These are phyloP conservation scores for Pythium sukuiense DNA, from an alignment of 352 stramenopile species.

Conservation along the genomic window DNA sequence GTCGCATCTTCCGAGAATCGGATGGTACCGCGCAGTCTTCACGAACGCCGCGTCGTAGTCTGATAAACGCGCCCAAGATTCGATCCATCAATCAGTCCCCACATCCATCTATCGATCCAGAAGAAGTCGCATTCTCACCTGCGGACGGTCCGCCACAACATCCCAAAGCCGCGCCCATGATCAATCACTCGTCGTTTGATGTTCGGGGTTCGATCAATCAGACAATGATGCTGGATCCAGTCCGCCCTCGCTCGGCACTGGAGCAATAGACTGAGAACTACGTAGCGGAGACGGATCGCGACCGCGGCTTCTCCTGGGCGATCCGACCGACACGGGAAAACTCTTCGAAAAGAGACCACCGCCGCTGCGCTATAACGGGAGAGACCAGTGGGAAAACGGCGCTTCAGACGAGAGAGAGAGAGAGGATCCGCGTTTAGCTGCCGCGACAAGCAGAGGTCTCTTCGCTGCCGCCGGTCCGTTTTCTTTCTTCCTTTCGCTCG, in stretches of 20 bases:
- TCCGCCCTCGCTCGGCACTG: neutral
- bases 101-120: neutral
- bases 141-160: slow-evolving; percentile 40
- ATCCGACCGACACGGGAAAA: neutral
- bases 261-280: neutral
- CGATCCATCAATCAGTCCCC: slow-evolving; percentile 5
- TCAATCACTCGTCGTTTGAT: slow-evolving; percentile 7
- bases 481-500: neutral
- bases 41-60: slow-evolving; percentile 23
- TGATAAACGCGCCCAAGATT: slow-evolving; percentile 3
- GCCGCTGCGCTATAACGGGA: neutral
- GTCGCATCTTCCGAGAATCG: slow-evolving; percentile 25
- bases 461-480: neutral
- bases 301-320: neutral
- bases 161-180: slow-evolving; percentile 61
- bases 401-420: neutral
- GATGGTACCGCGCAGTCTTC: slow-evolving; percentile 26
- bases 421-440: neutral
- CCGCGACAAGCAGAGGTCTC: neutral
- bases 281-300: neutral
- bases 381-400: neutral
- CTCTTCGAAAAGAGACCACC: neutral
- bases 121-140: slow-evolving; percentile 9
- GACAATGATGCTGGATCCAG: neutral
- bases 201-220: neutral